Evolutionary conservation across 768 basidiomycete species (phyloP), one percentile per base, ranked within the genome.

Genomic region (Podaxis sp.): DNA sequence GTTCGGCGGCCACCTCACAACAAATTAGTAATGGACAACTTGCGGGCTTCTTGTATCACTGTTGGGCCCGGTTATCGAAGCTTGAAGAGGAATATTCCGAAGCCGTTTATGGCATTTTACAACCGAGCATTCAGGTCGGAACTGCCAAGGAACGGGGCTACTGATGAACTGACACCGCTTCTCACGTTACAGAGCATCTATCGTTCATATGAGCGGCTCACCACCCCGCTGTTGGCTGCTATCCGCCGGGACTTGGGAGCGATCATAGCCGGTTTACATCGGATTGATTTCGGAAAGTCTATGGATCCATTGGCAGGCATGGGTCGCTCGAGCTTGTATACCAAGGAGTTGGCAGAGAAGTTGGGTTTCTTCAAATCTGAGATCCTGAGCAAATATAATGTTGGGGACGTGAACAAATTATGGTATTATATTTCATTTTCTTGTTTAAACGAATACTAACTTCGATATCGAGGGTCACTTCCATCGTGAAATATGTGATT

Each of bases 281-380:
- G 90, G 5, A 84, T 93, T 50, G 92, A 95, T 72, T 88, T 96
- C 70, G 84, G 85, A 55, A 90, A 88, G 74, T 77, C 84, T 8
- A 74, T 84, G 10, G 93, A 95, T 66, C 82, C 90, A 1, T 80
- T 80, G 74, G 77, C 83, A 49, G 84, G 83, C 17, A 84, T 85
- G 72, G 85, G 86, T 15, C 86, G 86, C 6, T 78, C 90, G 4
- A 96, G 93, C 74, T 73, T 88, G 13, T 99, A 98, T 75, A 91
- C 98, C 86, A 91, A 92, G 72, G 95, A 96, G 66, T 80, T 99
- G 59, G 84, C 87, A 7, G 96, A 97, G 62, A 97, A 94, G 76
- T 77, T 99, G 51, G 76, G 80, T 0, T 95, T 93, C 70, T 79
- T 98, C 65, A 92, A 92, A 74, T 72, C 78, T 15, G 93, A 96